phyloP scores from a whole-genome alignment of 345 rosid species.

The Ailanthus altissimus region DNA sequence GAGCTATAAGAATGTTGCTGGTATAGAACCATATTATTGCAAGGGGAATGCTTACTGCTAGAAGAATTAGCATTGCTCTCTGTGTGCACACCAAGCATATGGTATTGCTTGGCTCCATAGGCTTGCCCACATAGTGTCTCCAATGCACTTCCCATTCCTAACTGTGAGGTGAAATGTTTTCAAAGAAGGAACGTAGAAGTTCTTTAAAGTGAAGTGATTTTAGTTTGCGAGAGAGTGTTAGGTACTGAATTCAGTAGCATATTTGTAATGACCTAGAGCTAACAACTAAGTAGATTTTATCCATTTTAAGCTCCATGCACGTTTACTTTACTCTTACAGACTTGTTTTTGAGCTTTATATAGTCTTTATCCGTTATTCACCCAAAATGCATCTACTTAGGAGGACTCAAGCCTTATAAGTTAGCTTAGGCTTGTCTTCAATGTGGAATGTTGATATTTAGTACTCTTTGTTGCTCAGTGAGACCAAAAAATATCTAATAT shows the following conservation, averaged over 20 bases:
- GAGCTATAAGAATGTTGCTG: slow-evolving; percentile 38
- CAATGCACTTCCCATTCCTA: slow-evolving; percentile 71
- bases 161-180: slow-evolving; percentile 24
- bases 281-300: no score
- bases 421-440: no score
- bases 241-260: neutral
- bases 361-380: no score
- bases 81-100: slow-evolving; percentile 67
- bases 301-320: no score
- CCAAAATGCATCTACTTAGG: no score
- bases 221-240: neutral
- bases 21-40: slow-evolving; percentile 58
- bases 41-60: slow-evolving; percentile 49
- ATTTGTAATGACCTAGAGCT: neutral
- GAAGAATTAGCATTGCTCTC: slow-evolving; percentile 62
- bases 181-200: neutral
- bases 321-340: no score
- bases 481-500: no score
- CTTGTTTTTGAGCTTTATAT: no score
- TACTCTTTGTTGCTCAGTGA: no score
- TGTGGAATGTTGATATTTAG: no score
- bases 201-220: neutral
- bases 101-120: slow-evolving; percentile 65
- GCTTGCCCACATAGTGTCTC: slow-evolving; percentile 75
- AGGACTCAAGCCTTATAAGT: no score